Percentiles rank a stretch among this genome's conserved stretches.
Conservation (phyloP, 176 grass and related monocot genomes). For the Avena sativa region DNA sequence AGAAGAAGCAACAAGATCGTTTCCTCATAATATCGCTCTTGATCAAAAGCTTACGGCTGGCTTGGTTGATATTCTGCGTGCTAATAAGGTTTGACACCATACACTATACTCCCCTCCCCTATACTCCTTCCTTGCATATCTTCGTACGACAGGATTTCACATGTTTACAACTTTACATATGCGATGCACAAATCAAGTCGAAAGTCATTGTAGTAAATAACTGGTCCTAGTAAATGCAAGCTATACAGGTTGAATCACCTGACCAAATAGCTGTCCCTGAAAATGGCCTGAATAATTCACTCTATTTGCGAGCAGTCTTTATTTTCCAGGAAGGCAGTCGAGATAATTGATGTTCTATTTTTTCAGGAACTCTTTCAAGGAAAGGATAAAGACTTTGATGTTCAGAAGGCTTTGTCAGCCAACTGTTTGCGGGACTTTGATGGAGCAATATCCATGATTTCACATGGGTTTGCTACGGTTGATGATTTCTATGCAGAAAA, state of each 20-base stretch:
- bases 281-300: conserved; percentile 18
- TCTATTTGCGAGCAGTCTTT: not conserved
- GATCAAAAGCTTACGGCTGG: conserved; percentile 77
- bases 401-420: conserved; percentile 76
- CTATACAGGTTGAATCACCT: conserved; percentile 4
- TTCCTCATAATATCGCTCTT: conserved; percentile 68
- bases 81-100: conserved; percentile 75
- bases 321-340: conserved; percentile 15
- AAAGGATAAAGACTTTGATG: conserved; percentile 85
- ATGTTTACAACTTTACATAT: not conserved
- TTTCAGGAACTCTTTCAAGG: conserved; percentile 98
- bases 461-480: conserved; percentile 72
- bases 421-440: conserved; percentile 79
- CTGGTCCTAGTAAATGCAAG: not conserved
- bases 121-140: not conserved
- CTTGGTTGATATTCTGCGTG: conserved; percentile 79
- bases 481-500: conserved; percentile 80
- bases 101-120: not conserved
- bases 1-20: conserved; percentile 75
- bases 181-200: not conserved
- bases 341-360: conserved; percentile 34
- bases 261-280: not conserved
- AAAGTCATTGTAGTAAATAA: conserved; percentile 18
- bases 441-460: conserved; percentile 83
- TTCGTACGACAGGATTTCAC: not conserved